Evolutionary conservation across 805 yeast species (phyloP).

Genomic region (Spencermartinsiella europaea): DNA sequence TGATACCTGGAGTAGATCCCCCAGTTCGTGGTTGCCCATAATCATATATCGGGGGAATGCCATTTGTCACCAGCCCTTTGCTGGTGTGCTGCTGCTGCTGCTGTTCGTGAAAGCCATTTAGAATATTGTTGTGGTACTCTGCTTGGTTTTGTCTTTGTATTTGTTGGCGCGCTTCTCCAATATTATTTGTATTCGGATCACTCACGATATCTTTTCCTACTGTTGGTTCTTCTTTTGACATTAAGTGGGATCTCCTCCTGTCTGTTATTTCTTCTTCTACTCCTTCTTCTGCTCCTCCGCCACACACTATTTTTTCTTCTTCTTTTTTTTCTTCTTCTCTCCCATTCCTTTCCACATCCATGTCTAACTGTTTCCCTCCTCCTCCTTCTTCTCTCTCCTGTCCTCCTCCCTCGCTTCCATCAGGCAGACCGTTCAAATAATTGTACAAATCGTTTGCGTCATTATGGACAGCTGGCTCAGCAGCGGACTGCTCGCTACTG

Average conservation of each 20-base stretch:
- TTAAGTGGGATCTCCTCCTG: no score
- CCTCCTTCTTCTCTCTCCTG: not conserved
- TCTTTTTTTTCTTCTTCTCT: not conserved
- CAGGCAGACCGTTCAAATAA: not conserved
- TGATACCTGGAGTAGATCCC: not conserved
- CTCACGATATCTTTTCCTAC: not conserved
- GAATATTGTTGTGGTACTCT: no score
- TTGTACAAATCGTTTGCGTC: not conserved
- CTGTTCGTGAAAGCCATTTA: not conserved
- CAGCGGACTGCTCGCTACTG: not conserved
- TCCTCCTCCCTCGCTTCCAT: not conserved
- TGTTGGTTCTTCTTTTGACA: no score
- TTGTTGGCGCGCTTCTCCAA: not conserved
- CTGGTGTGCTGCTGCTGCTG: not conserved
- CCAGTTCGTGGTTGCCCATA: not conserved
- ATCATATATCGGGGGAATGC: not conserved
- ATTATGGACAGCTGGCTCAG: not conserved
- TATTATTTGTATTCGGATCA: no score
- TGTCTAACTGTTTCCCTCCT: no score
- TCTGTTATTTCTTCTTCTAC: no score
- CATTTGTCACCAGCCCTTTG: not conserved
- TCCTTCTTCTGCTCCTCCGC: not conserved
- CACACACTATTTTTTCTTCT: not conserved
- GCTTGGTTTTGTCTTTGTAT: no score
- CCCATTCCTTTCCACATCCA: no score